These are phyloP conservation scores for Calocera cornea DNA, from an alignment of 768 basidiomycete genomes.

Conservation along the genomic window DNA sequence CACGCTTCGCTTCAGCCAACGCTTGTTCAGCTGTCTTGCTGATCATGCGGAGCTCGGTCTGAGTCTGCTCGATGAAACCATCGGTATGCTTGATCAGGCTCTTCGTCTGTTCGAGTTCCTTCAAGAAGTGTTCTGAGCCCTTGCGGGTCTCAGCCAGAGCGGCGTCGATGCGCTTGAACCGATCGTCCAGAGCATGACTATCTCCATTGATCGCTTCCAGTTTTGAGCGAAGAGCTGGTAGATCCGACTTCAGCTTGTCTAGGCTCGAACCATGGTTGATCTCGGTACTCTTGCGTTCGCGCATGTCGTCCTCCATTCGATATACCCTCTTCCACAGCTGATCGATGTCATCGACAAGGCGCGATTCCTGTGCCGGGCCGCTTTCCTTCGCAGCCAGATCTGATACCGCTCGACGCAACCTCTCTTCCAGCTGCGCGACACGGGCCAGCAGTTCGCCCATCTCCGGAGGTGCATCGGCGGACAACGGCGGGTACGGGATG, in stretches of 20 bases:
- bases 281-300: not conserved
- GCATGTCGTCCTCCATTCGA: constrained; percentile 2
- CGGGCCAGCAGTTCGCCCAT: not conserved
- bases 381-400: not conserved
- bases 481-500: not conserved
- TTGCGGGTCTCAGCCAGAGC: not conserved
- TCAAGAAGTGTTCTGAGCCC: not conserved
- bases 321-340: constrained; percentile 1
- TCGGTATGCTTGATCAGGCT: not conserved
- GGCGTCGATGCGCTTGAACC: not conserved
- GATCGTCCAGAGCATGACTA: not conserved
- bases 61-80: not conserved
- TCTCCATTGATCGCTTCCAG: not conserved
- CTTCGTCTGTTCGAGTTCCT: not conserved
- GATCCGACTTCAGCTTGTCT: not conserved
- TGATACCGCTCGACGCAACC: not conserved
- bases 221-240: not conserved
- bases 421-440: not conserved
- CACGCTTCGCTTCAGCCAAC: not conserved
- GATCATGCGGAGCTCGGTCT: not conserved
- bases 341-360: not conserved
- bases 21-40: not conserved
- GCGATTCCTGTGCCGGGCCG: not conserved
- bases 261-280: not conserved
- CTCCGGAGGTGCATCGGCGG: not conserved